phyloP scores from a whole-genome alignment of 495 filamentous ascomycete genomes.

The Rostrohypoxylon terebratum region DNA sequence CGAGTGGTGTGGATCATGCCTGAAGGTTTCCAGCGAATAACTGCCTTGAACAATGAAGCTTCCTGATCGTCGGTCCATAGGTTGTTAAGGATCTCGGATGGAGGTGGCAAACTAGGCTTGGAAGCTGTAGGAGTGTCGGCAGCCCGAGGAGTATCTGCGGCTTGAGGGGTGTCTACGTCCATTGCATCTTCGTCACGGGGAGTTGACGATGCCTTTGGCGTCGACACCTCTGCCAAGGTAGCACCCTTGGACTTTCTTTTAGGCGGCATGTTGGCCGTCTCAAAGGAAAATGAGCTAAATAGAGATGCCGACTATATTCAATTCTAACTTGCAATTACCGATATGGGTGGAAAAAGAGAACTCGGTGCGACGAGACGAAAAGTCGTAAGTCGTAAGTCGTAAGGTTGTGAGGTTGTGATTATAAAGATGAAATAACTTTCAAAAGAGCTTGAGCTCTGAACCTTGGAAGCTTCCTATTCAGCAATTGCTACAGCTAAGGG shows the following conservation, averaged over 20 bases:
- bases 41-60: constrained; percentile 86
- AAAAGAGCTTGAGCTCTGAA: constrained; percentile 9
- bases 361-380: background rate
- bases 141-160: constrained; percentile 57
- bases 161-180: constrained; percentile 62
- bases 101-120: constrained; percentile 51
- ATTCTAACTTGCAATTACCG: background rate
- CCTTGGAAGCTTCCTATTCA: background rate
- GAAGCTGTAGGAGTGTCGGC: constrained; percentile 49
- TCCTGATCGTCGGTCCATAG: constrained; percentile 97
- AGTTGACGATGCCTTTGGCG: constrained; percentile 53
- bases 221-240: constrained; percentile 45
- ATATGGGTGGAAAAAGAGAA: background rate
- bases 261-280: constrained; percentile 71
- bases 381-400: too few relatives aligned
- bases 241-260: constrained; percentile 55
- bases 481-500: constrained; percentile 5
- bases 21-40: constrained; percentile 92
- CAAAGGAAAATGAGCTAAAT: background rate
- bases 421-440: background rate
- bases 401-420: background rate
- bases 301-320: background rate
- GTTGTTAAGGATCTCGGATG: constrained; percentile 65
- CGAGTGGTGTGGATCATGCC: constrained; percentile 64
- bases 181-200: constrained; percentile 64